phyloP scores from a whole-genome alignment of 495 filamentous ascomycete species.

The Melanomma pulvis-pyrius region DNA sequence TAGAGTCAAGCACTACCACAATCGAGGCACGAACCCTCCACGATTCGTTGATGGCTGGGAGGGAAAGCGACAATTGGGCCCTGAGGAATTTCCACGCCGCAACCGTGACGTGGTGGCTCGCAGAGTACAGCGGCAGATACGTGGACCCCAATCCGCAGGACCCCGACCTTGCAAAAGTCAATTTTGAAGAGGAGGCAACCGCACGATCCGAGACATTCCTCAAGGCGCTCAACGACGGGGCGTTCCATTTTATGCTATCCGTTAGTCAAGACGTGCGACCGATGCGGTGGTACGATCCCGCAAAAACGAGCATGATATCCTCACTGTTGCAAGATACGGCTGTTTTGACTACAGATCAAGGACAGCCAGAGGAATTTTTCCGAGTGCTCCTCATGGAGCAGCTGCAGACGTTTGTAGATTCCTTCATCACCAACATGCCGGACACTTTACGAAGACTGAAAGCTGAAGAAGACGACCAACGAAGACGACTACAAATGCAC shows the following conservation, averaged over 20 bases:
- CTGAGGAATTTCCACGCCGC: conserved; percentile 76
- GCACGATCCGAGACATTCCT: conserved; percentile 70
- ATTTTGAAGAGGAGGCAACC: conserved; percentile 66
- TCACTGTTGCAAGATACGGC: conserved; percentile 78
- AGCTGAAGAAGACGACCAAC: conserved; percentile 84
- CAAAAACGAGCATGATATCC: conserved; percentile 70
- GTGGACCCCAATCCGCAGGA: conserved; percentile 64
- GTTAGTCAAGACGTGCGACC: conserved; percentile 75
- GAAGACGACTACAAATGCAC: conserved; percentile 66
- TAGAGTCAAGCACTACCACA: conserved; percentile 43
- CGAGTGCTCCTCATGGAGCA: conserved; percentile 72
- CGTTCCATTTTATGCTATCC: conserved; percentile 86
- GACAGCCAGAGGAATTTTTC: conserved; percentile 64
- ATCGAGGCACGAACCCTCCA: conserved; percentile 70
- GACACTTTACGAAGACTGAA: conserved; percentile 85
- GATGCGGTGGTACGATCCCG: conserved; percentile 80
- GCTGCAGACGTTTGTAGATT: conserved; percentile 83
- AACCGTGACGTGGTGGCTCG: conserved; percentile 77
- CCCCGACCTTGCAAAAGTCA: conserved; percentile 56
- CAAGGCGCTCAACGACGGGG: conserved; percentile 82
- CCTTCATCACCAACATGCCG: conserved; percentile 91
- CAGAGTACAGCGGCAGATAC: conserved; percentile 89
- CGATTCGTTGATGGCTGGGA: conserved; percentile 61
- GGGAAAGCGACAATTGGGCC: conserved; percentile 67
- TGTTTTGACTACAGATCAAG: conserved; percentile 62